Base-by-base conservation (phyloP, 148 eudicot species). In the Oxyria digyna region DNA sequence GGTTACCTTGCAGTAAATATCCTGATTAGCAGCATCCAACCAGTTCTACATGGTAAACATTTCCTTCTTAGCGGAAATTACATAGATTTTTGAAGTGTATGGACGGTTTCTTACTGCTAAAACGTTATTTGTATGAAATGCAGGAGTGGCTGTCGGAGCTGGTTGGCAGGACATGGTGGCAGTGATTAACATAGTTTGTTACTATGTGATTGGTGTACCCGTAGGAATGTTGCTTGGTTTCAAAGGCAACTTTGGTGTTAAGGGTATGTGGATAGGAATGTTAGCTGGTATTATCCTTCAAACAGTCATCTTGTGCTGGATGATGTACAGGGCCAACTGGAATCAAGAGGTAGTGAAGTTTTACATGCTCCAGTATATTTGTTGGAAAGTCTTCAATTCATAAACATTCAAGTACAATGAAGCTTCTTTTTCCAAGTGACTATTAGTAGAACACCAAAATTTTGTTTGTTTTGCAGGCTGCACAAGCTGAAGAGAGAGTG, bases 61-160 rank as follows among this genome's bases (percentile, higher is more conserved):
- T 55, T 69, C 59, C 21, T 23, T n/a, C n/a, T n/a, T n/a, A 42
- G 10, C 15, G 10, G 8, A 3, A 42, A 45, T 45, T 13, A 38
- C 41, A 38, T 38, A 38, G 8, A 4, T 1, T 7, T 1, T 4
- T 38, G 9, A 1, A 1, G 6, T 38, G 41, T 38, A 38, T 38
- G 0, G 4, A 38, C 4, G 9, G 41, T 38, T 38, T 38, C 6
- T 1, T 38, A 38, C 9, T 0, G 41, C 9, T 4, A 38, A 38
- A 3, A 38, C 3, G 8, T 38, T 0, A 38, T 38, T 3, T 35
- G 6, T 23, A n/a, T 67, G 27, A 72, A 63, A 33, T 62, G 75
- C 82, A 85, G 89, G 89, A 43, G 89, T 85, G 27, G 87, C 89
- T 4, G 85, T 85, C 9, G 89, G 89, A 67, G 89, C 86, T 6